Evolutionary conservation across 176 grass and related monocot genomes (phyloP).

Genomic region (Carex cristatella): DNA sequence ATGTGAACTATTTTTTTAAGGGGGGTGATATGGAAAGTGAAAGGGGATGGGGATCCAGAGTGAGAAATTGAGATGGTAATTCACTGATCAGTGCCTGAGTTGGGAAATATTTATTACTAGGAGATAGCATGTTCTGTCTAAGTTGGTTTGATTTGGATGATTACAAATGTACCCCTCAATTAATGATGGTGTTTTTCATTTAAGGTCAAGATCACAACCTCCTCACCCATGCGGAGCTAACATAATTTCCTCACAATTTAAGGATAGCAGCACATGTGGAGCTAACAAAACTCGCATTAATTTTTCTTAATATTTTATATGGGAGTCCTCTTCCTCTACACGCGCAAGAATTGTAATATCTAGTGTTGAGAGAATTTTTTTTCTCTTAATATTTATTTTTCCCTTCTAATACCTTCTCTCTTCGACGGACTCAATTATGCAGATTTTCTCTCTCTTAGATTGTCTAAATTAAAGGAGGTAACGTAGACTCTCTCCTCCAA

Average conservation of each 20-base stretch:
- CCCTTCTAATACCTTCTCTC: too few species aligned
- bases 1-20: slow-evolving; percentile 5
- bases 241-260: not conserved
- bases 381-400: too few species aligned
- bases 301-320: too few species aligned
- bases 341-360: too few species aligned
- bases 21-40: not conserved
- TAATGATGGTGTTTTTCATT: not conserved
- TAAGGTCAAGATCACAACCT: not conserved
- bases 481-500: too few species aligned
- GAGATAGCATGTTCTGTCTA: not conserved
- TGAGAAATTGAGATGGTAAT: not conserved
- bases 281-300: not conserved
- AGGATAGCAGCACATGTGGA: not conserved
- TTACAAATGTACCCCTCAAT: not conserved
- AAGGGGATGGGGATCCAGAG: not conserved
- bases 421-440: too few species aligned
- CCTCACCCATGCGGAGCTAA: not conserved
- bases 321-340: too few species aligned
- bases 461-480: too few species aligned
- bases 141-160: not conserved
- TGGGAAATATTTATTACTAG: not conserved
- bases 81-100: not conserved
- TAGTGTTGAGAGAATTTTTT: too few species aligned
- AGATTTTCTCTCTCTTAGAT: too few species aligned